Evolutionary conservation across 345 rosid species (phyloP).

Genomic region (Eucalyptus decipiens): DNA sequence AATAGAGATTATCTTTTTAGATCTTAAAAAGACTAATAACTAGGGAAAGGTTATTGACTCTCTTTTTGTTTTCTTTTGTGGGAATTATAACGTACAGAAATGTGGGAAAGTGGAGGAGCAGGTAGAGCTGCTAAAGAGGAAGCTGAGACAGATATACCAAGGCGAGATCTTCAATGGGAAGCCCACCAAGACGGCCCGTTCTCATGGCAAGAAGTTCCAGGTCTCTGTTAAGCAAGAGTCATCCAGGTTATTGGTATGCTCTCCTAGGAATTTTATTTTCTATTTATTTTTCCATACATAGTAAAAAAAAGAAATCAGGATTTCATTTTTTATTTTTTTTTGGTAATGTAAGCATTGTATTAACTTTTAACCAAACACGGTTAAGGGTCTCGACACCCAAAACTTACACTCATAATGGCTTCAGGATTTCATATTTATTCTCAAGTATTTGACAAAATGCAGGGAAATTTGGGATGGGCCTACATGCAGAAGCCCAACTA

Average conservation of each 20-base stretch:
- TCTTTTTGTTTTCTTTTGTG: not conserved
- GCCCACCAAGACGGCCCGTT: constrained; percentile 88
- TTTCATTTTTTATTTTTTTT: too few species aligned
- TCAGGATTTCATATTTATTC: not conserved
- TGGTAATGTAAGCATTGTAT: too few species aligned
- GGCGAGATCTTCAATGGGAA: constrained; percentile 84
- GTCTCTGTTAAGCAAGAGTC: constrained; percentile 87
- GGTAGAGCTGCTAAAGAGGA: constrained; percentile 65
- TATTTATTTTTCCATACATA: not conserved
- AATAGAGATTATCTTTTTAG: not conserved
- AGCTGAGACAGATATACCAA: constrained; percentile 70
- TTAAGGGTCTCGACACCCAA: too few species aligned
- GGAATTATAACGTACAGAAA: constrained; percentile 31
- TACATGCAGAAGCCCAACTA: constrained; percentile 85
- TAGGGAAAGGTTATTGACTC: not conserved
- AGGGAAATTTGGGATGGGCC: constrained; percentile 99
- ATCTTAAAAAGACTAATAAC: not conserved
- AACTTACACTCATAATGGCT: too few species aligned
- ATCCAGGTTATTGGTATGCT: constrained; percentile 63
- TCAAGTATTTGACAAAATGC: not conserved
- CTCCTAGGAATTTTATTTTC: not conserved
- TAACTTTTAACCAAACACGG: too few species aligned
- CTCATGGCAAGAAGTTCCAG: constrained; percentile 91
- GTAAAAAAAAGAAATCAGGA: too few species aligned
- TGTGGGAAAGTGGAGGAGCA: constrained; percentile 83